Base-by-base conservation (phyloP, 805 yeast genomes). In the Priceomyces fermenticarens region DNA sequence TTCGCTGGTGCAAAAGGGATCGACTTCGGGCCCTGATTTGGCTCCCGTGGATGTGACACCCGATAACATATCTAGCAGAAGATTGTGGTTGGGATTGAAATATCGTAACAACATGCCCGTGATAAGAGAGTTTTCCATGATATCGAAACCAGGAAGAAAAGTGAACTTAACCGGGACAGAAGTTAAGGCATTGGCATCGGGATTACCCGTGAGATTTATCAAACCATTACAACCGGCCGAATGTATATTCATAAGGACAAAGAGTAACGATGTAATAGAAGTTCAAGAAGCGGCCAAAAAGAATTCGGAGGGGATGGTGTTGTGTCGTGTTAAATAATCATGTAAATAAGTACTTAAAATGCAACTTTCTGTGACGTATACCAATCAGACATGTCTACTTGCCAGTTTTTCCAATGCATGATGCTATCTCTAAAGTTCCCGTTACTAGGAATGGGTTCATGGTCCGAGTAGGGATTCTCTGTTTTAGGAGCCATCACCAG, bases 1-100 rank as follows among this genome's bases (percentile, higher is more conserved):
- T 33, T 77, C 89, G 1, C 78, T 89, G 2, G 75, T 93, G 39
- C 95, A 87, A 55, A 78, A 87, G 55, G 99, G 99, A 2, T 85
- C 91, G 7, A 70, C 78, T 2, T 59, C 75, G 8, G 96, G 97
- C 1, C 98, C 99, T 10, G 98, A 93, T 60, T 58, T 68, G 34
- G 69, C 68, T 2, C 84, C 90, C 0, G 80, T 80, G 3, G 89
- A 84, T 32, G 85, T 81, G 15, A 89, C 98, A 0, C 89, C 85
- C 27, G 96, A 87, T 58, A 90, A 91, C 57, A 79, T 93, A 25
- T 65, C 95, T 13, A 77, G 90, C 1, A 80, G 98, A 56, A 76
- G 95, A 51, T 73, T 93, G 38, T 93, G 99, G 99, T 62, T 93
- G 14, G 95, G 90, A 2, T 70, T 93, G 60, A 93, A 93, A 61